phyloP scores from a whole-genome alignment of 1,139 yeast genomes.

The Yamadazyma kanchanaburiensis region DNA sequence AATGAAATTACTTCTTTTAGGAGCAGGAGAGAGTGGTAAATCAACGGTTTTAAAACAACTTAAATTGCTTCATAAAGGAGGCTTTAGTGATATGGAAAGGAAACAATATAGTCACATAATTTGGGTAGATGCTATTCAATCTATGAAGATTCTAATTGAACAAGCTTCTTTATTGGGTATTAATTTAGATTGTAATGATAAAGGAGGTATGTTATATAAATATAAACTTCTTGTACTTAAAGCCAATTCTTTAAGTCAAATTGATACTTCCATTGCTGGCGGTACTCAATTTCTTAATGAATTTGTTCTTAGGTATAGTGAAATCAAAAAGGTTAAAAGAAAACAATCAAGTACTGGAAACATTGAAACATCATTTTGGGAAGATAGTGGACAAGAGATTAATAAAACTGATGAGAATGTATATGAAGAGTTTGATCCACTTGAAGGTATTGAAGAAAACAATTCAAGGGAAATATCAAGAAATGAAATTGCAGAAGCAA shows the following conservation, averaged over 20 bases:
- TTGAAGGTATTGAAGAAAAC: slow-evolving; percentile 4
- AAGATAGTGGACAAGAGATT: slow-evolving; percentile 11
- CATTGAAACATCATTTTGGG: slow-evolving; percentile 47
- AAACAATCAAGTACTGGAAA: slow-evolving; percentile 54
- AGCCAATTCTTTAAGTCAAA: slow-evolving; percentile 57
- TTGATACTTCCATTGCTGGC: slow-evolving; percentile 69
- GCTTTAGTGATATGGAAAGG: slow-evolving; percentile 78
- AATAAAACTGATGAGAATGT: neutral
- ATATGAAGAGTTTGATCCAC: slow-evolving; percentile 3
- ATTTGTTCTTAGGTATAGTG: slow-evolving; percentile 62
- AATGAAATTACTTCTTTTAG: slow-evolving; percentile 68
- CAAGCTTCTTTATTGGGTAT: slow-evolving; percentile 67
- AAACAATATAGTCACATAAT: slow-evolving; percentile 83
- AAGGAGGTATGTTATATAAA: slow-evolving; percentile 38
- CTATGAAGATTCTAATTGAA: slow-evolving; percentile 77
- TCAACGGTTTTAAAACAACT: slow-evolving; percentile 94
- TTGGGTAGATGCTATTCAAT: slow-evolving; percentile 89
- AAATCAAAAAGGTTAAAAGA: slow-evolving; percentile 48
- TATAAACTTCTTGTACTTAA: slow-evolving; percentile 50
- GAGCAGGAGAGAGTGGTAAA: slow-evolving; percentile 97
- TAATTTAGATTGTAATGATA: slow-evolving; percentile 58
- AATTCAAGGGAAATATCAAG: slow-evolving; percentile 14
- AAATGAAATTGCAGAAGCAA: slow-evolving; percentile 62
- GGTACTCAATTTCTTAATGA: slow-evolving; percentile 62
- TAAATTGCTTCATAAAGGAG: slow-evolving; percentile 80